Percentiles rank a stretch among this genome's conserved stretches.
Evolutionary conservation across 495 filamentous ascomycete genomes (phyloP).

Genomic region (Bryoglossum gracile): DNA sequence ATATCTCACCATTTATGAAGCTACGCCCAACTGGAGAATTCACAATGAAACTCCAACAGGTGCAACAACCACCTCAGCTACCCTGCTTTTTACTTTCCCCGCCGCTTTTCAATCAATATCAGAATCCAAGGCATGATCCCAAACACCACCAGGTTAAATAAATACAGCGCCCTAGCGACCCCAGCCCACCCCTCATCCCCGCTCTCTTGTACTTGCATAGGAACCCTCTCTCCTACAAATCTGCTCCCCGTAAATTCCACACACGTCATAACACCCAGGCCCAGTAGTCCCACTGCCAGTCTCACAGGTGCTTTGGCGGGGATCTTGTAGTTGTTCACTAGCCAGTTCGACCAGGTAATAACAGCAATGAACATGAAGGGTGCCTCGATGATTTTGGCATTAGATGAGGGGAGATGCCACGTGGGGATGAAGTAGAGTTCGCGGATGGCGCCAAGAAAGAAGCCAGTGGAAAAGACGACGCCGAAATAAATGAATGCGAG

Average conservation of each 20-base stretch:
- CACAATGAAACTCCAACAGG: too few species aligned
- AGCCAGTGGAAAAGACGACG: constrained; percentile 1
- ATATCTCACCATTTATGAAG: too few species aligned
- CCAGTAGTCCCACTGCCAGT: neutral
- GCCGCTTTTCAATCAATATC: neutral
- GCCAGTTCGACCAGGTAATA: neutral
- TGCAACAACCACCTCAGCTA: neutral
- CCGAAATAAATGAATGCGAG: constrained; percentile 5
- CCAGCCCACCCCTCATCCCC: neutral
- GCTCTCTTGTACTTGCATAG: neutral
- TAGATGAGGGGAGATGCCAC: neutral
- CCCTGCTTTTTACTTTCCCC: neutral
- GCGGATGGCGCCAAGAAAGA: neutral
- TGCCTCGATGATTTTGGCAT: neutral
- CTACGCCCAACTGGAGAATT: too few species aligned
- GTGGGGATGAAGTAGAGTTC: neutral
- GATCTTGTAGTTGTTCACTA: neutral
- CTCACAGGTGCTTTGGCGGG: neutral
- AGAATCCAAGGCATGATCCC: neutral
- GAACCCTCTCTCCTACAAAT: neutral
- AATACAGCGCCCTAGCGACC: neutral
- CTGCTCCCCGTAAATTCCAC: neutral
- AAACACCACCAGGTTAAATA: neutral
- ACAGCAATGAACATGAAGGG: neutral
- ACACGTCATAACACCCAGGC: neutral